Conservation (phyloP, 140 eudicot species). For the Ambrosia hybrid region DNA sequence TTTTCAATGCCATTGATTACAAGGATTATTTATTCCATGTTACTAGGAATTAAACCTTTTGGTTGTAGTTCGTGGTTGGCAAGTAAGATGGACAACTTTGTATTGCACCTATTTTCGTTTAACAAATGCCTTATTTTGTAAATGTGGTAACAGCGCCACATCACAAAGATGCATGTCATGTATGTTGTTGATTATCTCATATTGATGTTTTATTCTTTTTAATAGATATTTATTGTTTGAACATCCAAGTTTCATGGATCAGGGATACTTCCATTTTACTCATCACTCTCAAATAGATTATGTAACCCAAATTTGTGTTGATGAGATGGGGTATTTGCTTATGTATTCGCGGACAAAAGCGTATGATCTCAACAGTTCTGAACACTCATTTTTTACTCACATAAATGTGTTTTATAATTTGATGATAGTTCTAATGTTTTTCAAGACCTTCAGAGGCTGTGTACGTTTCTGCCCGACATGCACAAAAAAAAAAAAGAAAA, state of each 20-base stretch:
- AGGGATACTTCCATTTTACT: not conserved
- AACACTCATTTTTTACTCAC: too few relatives aligned
- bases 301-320: too few relatives aligned
- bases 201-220: not conserved
- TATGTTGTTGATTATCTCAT: not conserved
- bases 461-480: too few relatives aligned
- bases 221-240: not conserved
- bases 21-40: slow-evolving; percentile 5
- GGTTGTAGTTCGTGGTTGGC: slow-evolving; percentile 9
- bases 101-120: slow-evolving; percentile 1
- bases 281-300: too few relatives aligned
- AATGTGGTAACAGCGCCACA: not conserved
- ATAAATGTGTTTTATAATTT: too few relatives aligned
- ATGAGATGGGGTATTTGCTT: too few relatives aligned
- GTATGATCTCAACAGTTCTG: too few relatives aligned
- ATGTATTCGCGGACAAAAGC: too few relatives aligned
- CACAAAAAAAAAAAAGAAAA: too few relatives aligned
- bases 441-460: too few relatives aligned
- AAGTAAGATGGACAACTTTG: slow-evolving; percentile 22
- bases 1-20: slow-evolving; percentile 34
- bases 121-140: not conserved
- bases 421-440: too few relatives aligned
- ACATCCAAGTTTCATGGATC: slow-evolving; percentile 1
- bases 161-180: slow-evolving; percentile 1
- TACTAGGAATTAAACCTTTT: not conserved